Evolutionary conservation across 2,329 filamentous ascomycete species (phyloP), one percentile per base, ranked within the genome.

Genomic region (Aspergillus tubingensis): DNA sequence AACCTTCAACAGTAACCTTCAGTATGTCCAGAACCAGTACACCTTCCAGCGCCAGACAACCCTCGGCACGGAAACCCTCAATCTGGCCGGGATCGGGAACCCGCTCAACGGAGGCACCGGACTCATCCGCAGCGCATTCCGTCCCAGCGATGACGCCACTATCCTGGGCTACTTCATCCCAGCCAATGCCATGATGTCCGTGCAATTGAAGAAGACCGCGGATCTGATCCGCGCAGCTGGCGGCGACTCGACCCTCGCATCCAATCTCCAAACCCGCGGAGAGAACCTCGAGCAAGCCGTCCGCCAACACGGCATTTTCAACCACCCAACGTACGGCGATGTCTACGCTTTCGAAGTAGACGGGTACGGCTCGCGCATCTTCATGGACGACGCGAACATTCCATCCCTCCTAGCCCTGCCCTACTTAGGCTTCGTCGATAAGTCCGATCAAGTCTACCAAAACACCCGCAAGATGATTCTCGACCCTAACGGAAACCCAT

Each of bases 121-220:
- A 0, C 84, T 99, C 1, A 84, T 98, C 51, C 87, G 95, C 60
- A 96, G 91, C 43, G 94, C 95, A 0, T 99, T 99, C 79, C 86
- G 95, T 1, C 95, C 95, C 4, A 96, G 91, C 65, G 95, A 99
- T 70, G 95, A 99, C 74, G 92, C 95, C 2, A 96, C 92, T 0
- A 97, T 95, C 39, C 82, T 99, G 3, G 93, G 93, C 48, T 99
- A 92, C 81, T 91, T 96, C 74, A 96, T 99, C 67, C 95, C 95
- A 0, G 89, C 91, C 39, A 99, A 99, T 72, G 95, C 95, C 23
- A 94, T 96, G 88, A 96, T 99, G 84, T 88, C 92, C 2, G 91
- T 94, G 0, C 92, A 99, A 76, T 82, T 99, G 25, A 86, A 88
- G 64, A 88, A 91, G 44, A 88, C 91, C 0, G 87, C 91, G 0